Evolutionary conservation across 306 rosid genomes (phyloP), one percentile per base, ranked within the genome.

Genomic region (Mimosa bimucronata): DNA sequence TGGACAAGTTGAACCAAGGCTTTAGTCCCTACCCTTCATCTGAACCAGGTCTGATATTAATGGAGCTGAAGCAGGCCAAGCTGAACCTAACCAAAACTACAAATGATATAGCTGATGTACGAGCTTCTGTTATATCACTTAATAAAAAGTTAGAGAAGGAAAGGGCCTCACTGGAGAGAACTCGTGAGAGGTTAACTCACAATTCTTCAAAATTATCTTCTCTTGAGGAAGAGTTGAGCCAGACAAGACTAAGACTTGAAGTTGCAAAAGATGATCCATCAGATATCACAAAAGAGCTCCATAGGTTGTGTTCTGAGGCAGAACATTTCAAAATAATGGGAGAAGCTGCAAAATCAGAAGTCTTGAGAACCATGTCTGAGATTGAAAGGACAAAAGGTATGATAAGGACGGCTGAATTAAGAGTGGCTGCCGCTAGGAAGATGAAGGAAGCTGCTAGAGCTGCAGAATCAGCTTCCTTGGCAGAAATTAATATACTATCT

Each of bases 401-500:
- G 92, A 87, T 93, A 71, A 90, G 67, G 86, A 95, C 97, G 3
- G 91, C 98, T 12, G 97, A 93, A 79, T 81, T 89, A 77, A 84
- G 95, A 84, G 73, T 95, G 81, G 84, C 91, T 85, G 99, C 99
- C 13, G 98, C 98, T 1, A 83, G 92, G 38, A 95, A 93, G 84
- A 91, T 95, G 93, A 95, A 93, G 89, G 97, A 90, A 75, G 99
- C 99, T 48, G 93, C 99, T 26, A 85, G 92, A 77, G 99, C 98
- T 2, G 97, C 94, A 6, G 98, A 95, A 84, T 91, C 93, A 16
- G 84, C 87, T 50, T 92, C 97, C 3, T 81, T 91, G 12, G 89
- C 90, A 2, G 98, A 95, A 81, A 91, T 93, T 40, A 93, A 90
- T 75, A 92, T 87, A 29, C 71, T 90, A 57, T 67, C 73, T 21